phyloP scores from a whole-genome alignment of 2,329 filamentous ascomycete genomes.

The Aspergillus novofumigatus region DNA sequence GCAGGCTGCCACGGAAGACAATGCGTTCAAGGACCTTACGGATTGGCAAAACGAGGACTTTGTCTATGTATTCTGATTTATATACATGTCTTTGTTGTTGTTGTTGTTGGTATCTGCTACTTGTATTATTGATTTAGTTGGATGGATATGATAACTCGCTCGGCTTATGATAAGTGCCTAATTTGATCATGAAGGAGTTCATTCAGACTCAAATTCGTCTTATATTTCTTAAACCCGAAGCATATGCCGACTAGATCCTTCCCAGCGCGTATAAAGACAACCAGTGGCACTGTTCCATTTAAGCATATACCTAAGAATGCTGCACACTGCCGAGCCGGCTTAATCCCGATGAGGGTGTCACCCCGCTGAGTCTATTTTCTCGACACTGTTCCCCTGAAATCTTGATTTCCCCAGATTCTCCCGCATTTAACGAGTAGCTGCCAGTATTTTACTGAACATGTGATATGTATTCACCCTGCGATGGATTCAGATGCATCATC shows the following conservation, averaged over 20 bases:
- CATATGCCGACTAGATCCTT: not conserved
- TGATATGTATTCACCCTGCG: not conserved
- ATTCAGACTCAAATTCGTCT: not conserved
- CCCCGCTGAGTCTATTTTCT: not conserved
- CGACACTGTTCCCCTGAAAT: not conserved
- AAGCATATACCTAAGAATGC: no score
- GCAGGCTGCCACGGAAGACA: conserved; percentile 37
- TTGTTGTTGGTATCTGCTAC: not conserved
- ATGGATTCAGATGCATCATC: conserved; percentile 22
- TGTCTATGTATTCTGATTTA: conserved; percentile 51
- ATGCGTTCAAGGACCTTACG: conserved; percentile 56
- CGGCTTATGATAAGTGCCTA: not conserved
- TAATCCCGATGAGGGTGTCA: not conserved
- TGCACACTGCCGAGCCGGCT: not conserved
- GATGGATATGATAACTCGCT: not conserved
- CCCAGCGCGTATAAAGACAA: not conserved
- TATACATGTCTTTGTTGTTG: not conserved
- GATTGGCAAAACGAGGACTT: conserved; percentile 63
- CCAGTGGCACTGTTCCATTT: no score
- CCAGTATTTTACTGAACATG: not conserved
- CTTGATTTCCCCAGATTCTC: not conserved
- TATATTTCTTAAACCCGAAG: not conserved
- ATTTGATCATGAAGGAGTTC: not conserved
- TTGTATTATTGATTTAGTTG: not conserved
- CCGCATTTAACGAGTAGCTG: not conserved